A percentile compares a stretch with the other conserved stretches of the same genome.
Conservation (phyloP, 2,329 filamentous ascomycete species). For the Xylaria sp. region DNA sequence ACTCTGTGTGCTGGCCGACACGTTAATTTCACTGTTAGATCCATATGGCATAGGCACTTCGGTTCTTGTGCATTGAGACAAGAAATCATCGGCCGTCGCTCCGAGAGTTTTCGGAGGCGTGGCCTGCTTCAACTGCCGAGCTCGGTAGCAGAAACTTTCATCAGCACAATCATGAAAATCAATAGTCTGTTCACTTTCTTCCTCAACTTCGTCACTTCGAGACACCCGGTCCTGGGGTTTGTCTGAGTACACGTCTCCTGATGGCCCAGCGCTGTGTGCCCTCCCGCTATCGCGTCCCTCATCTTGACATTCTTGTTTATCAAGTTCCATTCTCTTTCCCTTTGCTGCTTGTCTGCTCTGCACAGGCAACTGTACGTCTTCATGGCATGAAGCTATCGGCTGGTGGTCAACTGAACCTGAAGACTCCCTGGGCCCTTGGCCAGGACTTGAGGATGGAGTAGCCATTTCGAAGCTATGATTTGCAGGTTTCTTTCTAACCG, state of each 20-base stretch:
- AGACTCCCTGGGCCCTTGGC: slow-evolving; percentile 17
- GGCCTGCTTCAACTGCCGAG: slow-evolving; percentile 31
- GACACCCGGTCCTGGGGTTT: slow-evolving; percentile 1
- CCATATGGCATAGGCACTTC: slow-evolving; percentile 22
- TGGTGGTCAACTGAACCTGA: not conserved
- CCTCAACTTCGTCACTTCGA: not conserved
- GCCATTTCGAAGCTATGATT: slow-evolving; percentile 37
- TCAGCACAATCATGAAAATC: slow-evolving; percentile 36
- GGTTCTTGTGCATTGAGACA: slow-evolving; percentile 23
- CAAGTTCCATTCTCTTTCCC: not conserved
- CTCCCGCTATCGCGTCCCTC: not conserved
- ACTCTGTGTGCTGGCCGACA: not conserved
- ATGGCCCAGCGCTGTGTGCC: not conserved
- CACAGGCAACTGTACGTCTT: not conserved
- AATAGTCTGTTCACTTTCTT: slow-evolving; percentile 17
- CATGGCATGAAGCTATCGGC: not conserved
- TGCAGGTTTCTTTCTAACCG: not conserved
- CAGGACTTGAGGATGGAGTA: slow-evolving; percentile 36
- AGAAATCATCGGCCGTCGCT: not conserved
- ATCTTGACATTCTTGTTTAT: not conserved
- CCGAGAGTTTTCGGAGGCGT: not conserved
- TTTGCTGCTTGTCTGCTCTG: not conserved
- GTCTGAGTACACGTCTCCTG: not conserved
- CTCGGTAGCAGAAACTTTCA: slow-evolving; percentile 40
- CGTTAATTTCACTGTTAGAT: slow-evolving; percentile 5